These are phyloP conservation scores for Boletus vinaceobasis DNA, from an alignment of 768 basidiomycete genomes.

Conservation along the genomic window DNA sequence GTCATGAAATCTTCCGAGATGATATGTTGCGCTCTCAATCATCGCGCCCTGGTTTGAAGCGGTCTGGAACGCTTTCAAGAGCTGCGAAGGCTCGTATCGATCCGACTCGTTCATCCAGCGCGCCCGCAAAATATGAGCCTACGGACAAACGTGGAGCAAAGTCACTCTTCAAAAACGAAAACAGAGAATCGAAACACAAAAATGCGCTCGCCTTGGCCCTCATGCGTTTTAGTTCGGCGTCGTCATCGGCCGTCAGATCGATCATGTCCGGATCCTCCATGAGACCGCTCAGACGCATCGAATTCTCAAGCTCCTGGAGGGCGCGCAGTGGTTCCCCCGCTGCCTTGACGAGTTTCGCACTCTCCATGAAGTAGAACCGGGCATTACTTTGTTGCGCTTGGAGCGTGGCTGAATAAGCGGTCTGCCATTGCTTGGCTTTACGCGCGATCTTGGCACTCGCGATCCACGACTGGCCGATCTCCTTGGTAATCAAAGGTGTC, in stretches of 20 bases:
- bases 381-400: constrained; percentile 78
- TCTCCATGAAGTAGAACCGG: constrained; percentile 82
- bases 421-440: constrained; percentile 93
- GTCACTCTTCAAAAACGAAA: background rate
- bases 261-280: constrained; percentile 44
- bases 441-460: constrained; percentile 93
- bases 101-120: constrained; percentile 93
- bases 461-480: constrained; percentile 86
- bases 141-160: background rate
- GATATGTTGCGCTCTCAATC: constrained; percentile 84
- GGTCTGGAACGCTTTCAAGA: constrained; percentile 56
- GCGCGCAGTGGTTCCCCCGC: constrained; percentile 81
- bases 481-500: constrained; percentile 42
- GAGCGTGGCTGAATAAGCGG: constrained; percentile 91
- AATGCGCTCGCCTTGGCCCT: constrained; percentile 62
- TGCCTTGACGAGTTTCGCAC: constrained; percentile 79
- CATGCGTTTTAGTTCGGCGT: constrained; percentile 47
- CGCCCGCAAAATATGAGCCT: constrained; percentile 80
- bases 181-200: background rate
- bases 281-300: constrained; percentile 54
- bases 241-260: constrained; percentile 54
- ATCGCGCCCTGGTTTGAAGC: constrained; percentile 49
- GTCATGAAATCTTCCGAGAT: constrained; percentile 88
- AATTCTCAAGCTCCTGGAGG: constrained; percentile 79
- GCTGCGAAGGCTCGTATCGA: constrained; percentile 63